Evolutionary conservation across 148 eudicot genomes (phyloP).

Genomic region (Cornus kousa): DNA sequence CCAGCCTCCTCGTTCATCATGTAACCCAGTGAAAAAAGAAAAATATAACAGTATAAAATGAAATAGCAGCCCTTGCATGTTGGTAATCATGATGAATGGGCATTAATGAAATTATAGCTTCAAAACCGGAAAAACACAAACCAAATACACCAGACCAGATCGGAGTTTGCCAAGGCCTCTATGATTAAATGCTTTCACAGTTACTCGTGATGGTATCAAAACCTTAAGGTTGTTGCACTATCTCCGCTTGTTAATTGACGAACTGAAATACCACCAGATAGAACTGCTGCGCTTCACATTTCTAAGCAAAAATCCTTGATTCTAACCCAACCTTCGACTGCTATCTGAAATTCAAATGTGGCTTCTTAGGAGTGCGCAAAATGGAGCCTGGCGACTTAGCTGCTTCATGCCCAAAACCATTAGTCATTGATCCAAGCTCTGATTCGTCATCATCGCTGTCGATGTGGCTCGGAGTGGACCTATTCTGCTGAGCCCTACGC

Average conservation of each 20-base stretch:
- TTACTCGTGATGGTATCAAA: background rate
- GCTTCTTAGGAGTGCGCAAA: slow-evolving; percentile 46
- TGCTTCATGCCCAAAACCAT: slow-evolving; percentile 23
- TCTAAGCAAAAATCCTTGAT: slow-evolving; percentile 5
- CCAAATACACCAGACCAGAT: slow-evolving; percentile 11
- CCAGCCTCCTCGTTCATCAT: background rate
- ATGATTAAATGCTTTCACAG: background rate
- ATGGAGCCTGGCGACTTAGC: slow-evolving; percentile 40
- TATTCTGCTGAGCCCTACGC: slow-evolving; percentile 68
- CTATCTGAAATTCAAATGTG: slow-evolving; percentile 20
- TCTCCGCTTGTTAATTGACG: background rate
- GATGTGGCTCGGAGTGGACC: slow-evolving; percentile 42
- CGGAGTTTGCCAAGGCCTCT: slow-evolving; percentile 1
- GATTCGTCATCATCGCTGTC: slow-evolving; percentile 87
- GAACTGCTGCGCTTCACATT: background rate
- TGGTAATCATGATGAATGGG: slow-evolving; percentile 11
- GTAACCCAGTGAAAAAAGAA: background rate
- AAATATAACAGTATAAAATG: background rate
- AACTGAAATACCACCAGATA: background rate
- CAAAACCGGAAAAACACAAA: slow-evolving; percentile 2
- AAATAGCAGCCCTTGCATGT: slow-evolving; percentile 6
- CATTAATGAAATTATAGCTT: slow-evolving; percentile 1
- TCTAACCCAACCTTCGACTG: background rate
- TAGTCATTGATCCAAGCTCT: slow-evolving; percentile 32
- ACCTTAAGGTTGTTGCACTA: background rate